Evolutionary conservation across 2,329 filamentous ascomycete species (phyloP).

Genomic region (Calonectria pseudoturangicola): DNA sequence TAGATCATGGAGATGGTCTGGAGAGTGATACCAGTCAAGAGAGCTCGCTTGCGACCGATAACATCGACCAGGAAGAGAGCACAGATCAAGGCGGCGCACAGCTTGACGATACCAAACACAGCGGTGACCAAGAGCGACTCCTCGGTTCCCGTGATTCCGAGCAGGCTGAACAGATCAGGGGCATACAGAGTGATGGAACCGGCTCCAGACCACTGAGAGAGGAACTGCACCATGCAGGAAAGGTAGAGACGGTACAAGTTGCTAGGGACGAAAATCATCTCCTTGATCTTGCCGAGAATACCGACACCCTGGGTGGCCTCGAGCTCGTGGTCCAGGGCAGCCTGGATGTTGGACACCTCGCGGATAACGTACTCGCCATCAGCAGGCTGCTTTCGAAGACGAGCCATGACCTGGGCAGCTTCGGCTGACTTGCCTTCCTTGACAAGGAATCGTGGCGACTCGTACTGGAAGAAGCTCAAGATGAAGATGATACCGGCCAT

Average conservation of each 20-base stretch:
- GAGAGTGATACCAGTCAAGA: constrained; percentile 76
- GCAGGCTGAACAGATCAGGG: constrained; percentile 81
- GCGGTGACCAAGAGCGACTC: constrained; percentile 84
- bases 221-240: constrained; percentile 79
- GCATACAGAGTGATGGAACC: constrained; percentile 86
- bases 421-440: constrained; percentile 77
- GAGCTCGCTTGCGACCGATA: constrained; percentile 82
- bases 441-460: constrained; percentile 83
- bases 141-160: constrained; percentile 80
- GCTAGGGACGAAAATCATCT: constrained; percentile 79
- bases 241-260: constrained; percentile 86
- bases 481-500: constrained; percentile 83
- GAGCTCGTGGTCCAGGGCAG: constrained; percentile 80
- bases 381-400: constrained; percentile 74
- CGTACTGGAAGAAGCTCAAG: constrained; percentile 80
- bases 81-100: constrained; percentile 79
- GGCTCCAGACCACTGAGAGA: constrained; percentile 84
- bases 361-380: constrained; percentile 77
- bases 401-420: constrained; percentile 73
- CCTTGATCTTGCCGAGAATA: constrained; percentile 79
- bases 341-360: constrained; percentile 79
- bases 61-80: constrained; percentile 87
- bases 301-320: constrained; percentile 81
- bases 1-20: constrained; percentile 79
- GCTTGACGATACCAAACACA: constrained; percentile 85